Evolutionary conservation across 176 grass and related monocot species (phyloP).

Genomic region (Coix lacrymajobi): DNA sequence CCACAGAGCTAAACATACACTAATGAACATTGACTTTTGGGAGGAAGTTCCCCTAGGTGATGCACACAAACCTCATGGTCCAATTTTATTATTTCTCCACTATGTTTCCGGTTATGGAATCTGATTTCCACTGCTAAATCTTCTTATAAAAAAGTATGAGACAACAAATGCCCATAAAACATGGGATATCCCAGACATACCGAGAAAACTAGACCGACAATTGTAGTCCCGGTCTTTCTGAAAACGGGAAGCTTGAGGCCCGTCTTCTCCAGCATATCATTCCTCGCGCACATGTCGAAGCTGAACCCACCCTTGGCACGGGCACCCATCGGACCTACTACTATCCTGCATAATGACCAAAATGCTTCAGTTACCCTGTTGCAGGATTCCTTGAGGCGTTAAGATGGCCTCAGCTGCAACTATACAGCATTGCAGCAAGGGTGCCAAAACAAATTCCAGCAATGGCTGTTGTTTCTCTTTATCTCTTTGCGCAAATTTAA

Average conservation of each 20-base stretch:
- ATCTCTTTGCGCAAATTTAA: background rate
- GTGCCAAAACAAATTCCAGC: background rate
- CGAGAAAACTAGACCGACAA: constrained; percentile 38
- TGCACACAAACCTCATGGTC: background rate
- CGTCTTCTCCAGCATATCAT: background rate
- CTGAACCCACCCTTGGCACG: background rate
- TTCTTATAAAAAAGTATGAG: no score
- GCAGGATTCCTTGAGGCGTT: background rate
- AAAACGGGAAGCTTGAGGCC: background rate
- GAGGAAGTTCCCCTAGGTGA: background rate
- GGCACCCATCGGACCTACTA: background rate
- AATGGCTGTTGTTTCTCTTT: background rate
- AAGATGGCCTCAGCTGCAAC: background rate
- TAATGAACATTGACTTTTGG: background rate
- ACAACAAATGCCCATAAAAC: background rate
- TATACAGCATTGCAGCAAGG: no score
- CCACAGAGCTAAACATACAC: background rate
- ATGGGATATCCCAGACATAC: background rate
- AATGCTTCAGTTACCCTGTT: background rate
- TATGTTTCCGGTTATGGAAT: background rate
- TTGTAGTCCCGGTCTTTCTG: background rate
- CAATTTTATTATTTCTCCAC: background rate
- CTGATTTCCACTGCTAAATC: background rate
- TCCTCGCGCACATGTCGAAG: background rate
- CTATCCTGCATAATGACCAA: constrained; percentile 30